Conservation (phyloP, 345 rosid genomes). For the Murraya koenigii region DNA sequence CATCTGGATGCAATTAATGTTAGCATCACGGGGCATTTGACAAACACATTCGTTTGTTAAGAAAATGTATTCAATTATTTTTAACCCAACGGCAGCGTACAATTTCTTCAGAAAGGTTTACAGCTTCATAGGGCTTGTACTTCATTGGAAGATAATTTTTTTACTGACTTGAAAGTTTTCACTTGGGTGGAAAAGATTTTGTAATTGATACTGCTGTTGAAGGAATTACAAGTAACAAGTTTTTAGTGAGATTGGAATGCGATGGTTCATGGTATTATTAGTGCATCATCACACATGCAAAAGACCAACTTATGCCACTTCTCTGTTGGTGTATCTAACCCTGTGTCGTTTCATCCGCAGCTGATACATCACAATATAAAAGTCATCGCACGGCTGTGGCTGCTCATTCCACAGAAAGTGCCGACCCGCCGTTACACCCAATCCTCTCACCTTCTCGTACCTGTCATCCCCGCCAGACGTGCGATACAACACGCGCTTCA, state of each 20-base stretch:
- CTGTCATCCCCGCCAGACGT: constrained; percentile 11
- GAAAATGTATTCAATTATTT: background rate
- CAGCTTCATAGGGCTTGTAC: background rate
- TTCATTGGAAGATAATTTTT: background rate
- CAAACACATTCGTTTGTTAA: background rate
- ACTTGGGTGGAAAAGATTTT: no score
- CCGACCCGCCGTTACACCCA: constrained; percentile 30
- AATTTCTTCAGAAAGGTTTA: background rate
- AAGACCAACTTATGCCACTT: constrained; percentile 18
- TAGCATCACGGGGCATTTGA: background rate
- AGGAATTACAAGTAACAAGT: background rate
- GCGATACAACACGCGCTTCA: constrained; percentile 36
- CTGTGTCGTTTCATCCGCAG: constrained; percentile 61
- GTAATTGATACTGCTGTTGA: background rate
- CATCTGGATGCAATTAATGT: background rate
- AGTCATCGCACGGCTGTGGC: constrained; percentile 51
- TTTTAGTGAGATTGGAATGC: background rate
- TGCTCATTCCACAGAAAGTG: constrained; percentile 48
- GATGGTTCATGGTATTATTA: no score
- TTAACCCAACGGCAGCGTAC: background rate
- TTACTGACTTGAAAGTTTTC: no score
- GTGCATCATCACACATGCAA: no score
- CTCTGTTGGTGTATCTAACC: constrained; percentile 43
- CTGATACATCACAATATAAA: constrained; percentile 54
- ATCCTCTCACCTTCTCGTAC: constrained; percentile 32